A percentile compares a stretch with the other conserved stretches of the same genome.
Conservation (phyloP, 495 filamentous ascomycete species). For the Podospora pseudoanserina region DNA sequence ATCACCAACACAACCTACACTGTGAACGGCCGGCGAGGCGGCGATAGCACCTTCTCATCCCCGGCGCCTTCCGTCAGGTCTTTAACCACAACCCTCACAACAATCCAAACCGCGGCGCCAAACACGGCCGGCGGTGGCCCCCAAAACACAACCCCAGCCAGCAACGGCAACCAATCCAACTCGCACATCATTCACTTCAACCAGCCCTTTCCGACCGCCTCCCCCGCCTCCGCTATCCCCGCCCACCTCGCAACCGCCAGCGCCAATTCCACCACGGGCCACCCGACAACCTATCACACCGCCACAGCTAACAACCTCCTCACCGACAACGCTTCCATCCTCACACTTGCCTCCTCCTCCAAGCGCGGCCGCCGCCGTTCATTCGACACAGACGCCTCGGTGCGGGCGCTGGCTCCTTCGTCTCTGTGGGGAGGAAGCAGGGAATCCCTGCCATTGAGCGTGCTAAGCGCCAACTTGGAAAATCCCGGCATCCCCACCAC, state of each 20-base stretch:
- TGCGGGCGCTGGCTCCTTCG: conserved; percentile 86
- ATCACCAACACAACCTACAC: conserved; percentile 61
- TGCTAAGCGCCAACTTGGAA: conserved; percentile 75
- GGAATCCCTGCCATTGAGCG: conserved; percentile 83
- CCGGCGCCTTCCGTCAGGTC: conserved; percentile 88
- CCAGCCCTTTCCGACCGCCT: conserved; percentile 79
- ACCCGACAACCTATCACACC: conserved; percentile 78
- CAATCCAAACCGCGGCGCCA: conserved; percentile 81
- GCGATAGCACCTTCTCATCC: conserved; percentile 88
- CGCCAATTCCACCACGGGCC: conserved; percentile 35
- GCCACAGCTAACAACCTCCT: conserved; percentile 90
- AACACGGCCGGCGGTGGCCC: conserved; percentile 56
- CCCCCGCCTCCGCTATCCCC: conserved; percentile 75
- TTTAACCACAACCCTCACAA: conserved; percentile 91
- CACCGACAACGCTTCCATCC: conserved; percentile 91
- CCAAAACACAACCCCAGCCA: conserved; percentile 52
- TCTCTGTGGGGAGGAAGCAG: conserved; percentile 86
- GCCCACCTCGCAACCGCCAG: conserved; percentile 63
- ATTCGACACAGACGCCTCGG: conserved; percentile 92
- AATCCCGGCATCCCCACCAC: conserved; percentile 29
- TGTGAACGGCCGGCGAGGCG: conserved; percentile 62
- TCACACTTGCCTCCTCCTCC: conserved; percentile 94
- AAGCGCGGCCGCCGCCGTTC: conserved; percentile 84
- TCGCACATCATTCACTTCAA: conserved; percentile 69
- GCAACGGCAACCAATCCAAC: conserved; percentile 40